Evolutionary conservation across 1,139 yeast genomes (phyloP), one percentile per base, ranked within the genome.

Genomic region (Yamadazyma diospyri): DNA sequence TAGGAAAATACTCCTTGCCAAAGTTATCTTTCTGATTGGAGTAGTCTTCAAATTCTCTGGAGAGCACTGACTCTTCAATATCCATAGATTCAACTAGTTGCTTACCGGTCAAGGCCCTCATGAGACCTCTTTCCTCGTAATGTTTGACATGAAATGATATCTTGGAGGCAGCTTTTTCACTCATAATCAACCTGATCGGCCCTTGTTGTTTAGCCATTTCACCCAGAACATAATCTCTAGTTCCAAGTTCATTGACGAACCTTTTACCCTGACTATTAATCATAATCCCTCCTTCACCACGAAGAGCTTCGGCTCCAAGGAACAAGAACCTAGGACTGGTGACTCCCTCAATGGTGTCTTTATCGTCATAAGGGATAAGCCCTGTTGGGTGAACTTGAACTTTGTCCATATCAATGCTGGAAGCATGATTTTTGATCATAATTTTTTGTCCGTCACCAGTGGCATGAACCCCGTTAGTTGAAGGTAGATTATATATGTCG

Each of bases 321-420:
- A 82, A 80, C 44, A 81, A 74, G 60, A 79, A 79, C 26, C 73
- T 46, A 1, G 74, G 74, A 1, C 48, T 43, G 27, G 64, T 66
- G 38, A 52, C 55, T 4, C 72, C 70, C 9, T 37, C 40, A 30
- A 67, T 61, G 8, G 65, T 66, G 10, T 70, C 74, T 13, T 63
- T 67, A 44, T 80, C 84, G 35, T 70, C 64, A 30, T 79, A 79
- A 45, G 81, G 84, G 40, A 84, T 72, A 46, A 84, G 71, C 1
- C 94, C 94, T 6, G 94, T 82, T 16, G 95, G 95, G 46, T 81
- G 89, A 11, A 84, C 81, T 56, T 84, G 94, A 25, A 83, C 78
- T 53, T 82, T 80, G 30, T 81, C 86, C 76, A 83, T 69, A 51
- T 82, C 88, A 27, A 81, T 73, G 26, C 82, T 73, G 23, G 70